phyloP scores from a whole-genome alignment of 352 stramenopile genomes.

The Pythium diclinum region DNA sequence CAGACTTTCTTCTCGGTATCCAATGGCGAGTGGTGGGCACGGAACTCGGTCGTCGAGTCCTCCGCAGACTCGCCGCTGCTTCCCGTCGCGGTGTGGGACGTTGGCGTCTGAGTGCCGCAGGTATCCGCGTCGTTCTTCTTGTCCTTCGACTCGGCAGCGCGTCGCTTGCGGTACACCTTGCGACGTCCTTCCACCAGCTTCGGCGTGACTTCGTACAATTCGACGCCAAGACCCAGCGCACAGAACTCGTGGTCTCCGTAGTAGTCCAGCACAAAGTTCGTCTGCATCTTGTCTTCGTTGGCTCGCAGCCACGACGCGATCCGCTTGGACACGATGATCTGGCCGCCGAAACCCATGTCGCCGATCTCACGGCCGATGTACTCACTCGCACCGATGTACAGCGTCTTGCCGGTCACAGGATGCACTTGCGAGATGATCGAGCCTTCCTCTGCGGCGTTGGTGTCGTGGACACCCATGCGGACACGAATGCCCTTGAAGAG shows the following conservation, averaged over 20 bases:
- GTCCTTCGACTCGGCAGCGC: slow-evolving; percentile 26
- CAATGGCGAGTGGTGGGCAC: slow-evolving; percentile 37
- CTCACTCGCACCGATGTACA: slow-evolving; percentile 68
- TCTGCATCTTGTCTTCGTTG: slow-evolving; percentile 40
- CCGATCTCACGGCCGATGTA: slow-evolving; percentile 60
- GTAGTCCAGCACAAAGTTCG: slow-evolving; percentile 50
- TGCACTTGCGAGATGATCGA: slow-evolving; percentile 50
- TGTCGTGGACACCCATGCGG: slow-evolving; percentile 78
- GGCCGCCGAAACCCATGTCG: slow-evolving; percentile 58
- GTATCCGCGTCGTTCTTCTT: slow-evolving; percentile 20
- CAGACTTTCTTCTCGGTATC: slow-evolving; percentile 31
- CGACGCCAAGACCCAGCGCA: slow-evolving; percentile 51
- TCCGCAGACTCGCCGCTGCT: slow-evolving; percentile 38
- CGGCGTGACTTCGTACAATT: slow-evolving; percentile 58
- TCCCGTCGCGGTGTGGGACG: not conserved
- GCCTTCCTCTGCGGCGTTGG: slow-evolving; percentile 45
- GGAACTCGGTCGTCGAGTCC: slow-evolving; percentile 41
- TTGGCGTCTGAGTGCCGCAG: slow-evolving; percentile 21
- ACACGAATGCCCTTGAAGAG: slow-evolving; percentile 68
- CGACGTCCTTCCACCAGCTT: slow-evolving; percentile 51
- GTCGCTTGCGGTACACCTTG: slow-evolving; percentile 52
- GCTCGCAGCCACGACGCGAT: slow-evolving; percentile 46
- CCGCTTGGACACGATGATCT: slow-evolving; percentile 68
- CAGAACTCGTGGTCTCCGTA: slow-evolving; percentile 43
- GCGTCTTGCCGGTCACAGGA: slow-evolving; percentile 58